A percentile compares a stretch with the other conserved stretches of the same genome.
Conservation (phyloP, 345 rosid species). For the Pseudoturritis turrita region DNA sequence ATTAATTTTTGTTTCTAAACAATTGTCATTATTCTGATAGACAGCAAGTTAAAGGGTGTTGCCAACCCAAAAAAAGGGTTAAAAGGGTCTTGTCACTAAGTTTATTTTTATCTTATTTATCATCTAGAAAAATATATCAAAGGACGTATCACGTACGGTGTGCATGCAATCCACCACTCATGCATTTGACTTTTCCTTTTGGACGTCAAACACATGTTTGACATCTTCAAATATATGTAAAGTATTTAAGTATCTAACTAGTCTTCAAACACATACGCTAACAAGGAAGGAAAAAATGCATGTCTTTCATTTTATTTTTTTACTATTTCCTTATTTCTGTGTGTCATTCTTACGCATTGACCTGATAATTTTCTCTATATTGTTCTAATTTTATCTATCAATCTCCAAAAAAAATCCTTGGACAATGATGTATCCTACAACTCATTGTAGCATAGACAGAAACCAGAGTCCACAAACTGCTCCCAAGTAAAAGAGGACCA, state of each 20-base stretch:
- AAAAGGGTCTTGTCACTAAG: background rate
- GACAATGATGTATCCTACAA: no score
- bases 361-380: no score
- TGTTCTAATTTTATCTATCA: no score
- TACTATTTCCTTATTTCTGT: no score
- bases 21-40: background rate
- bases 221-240: background rate
- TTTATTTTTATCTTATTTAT: background rate
- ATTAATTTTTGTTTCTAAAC: background rate
- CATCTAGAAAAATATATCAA: background rate
- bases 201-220: slow-evolving; percentile 1
- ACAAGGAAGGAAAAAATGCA: background rate
- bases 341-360: no score
- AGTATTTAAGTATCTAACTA: background rate
- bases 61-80: no score
- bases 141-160: slow-evolving; percentile 12
- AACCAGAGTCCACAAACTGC: no score
- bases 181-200: slow-evolving; percentile 8
- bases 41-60: background rate
- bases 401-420: no score
- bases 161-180: background rate
- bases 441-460: no score
- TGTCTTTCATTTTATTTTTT: no score
- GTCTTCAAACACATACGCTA: background rate
- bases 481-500: no score